These are phyloP conservation scores for Protomyces inundatus DNA, from an alignment of 1,139 yeast genomes.

Conservation along the genomic window DNA sequence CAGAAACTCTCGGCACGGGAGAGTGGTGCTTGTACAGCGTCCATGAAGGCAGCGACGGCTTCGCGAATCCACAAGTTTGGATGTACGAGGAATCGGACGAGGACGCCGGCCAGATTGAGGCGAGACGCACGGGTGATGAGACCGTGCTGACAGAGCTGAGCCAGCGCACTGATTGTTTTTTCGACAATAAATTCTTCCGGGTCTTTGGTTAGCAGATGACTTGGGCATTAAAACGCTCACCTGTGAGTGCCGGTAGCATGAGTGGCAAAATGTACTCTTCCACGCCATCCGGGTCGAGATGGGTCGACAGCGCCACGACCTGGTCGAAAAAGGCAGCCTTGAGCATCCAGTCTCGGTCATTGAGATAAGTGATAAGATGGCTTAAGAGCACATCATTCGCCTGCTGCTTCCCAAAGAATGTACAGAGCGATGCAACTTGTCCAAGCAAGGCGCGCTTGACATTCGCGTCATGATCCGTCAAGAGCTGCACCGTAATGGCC, in stretches of 20 bases:
- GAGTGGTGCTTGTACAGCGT: constrained; percentile 58
- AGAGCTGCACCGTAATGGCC: constrained; percentile 54
- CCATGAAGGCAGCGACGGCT: constrained; percentile 56
- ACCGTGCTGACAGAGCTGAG: constrained; percentile 53
- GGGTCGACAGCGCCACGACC: constrained; percentile 72
- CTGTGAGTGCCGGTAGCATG: constrained; percentile 72
- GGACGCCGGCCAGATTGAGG: constrained; percentile 50
- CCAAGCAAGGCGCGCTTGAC: constrained; percentile 67
- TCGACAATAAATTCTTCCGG: constrained; percentile 77
- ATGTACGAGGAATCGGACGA: constrained; percentile 58
- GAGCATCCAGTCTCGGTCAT: constrained; percentile 66
- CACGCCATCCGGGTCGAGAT: constrained; percentile 71
- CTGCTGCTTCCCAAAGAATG: constrained; percentile 77
- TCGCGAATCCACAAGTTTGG: constrained; percentile 84
- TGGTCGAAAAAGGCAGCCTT: constrained; percentile 67
- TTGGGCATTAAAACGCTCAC: neutral
- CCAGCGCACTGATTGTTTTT: constrained; percentile 65
- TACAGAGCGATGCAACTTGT: constrained; percentile 68
- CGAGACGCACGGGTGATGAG: constrained; percentile 47
- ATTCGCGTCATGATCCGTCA: constrained; percentile 62
- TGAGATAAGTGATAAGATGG: constrained; percentile 83
- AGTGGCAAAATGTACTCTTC: constrained; percentile 86
- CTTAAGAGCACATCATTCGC: constrained; percentile 84
- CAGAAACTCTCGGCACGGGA: constrained; percentile 77
- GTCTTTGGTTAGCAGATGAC: constrained; percentile 36